Percentiles rank a stretch among this genome's conserved stretches.
Evolutionary conservation across 768 basidiomycete genomes (phyloP).

Genomic region (Xerocomus spinulosus): DNA sequence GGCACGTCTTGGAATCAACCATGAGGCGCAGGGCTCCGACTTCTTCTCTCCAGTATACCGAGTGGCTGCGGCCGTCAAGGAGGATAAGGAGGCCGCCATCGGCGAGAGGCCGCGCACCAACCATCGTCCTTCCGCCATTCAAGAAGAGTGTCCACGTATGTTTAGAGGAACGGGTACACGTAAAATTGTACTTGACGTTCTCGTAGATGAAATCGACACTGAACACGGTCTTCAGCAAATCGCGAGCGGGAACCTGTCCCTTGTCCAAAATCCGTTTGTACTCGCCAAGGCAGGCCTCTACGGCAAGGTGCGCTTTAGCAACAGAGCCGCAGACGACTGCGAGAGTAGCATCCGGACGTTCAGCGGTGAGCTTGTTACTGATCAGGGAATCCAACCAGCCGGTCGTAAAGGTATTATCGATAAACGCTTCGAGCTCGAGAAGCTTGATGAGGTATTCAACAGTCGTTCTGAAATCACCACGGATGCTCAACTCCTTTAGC

Average conservation of each 20-base stretch:
- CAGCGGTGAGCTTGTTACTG: slow-evolving; percentile 94
- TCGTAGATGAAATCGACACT: slow-evolving; percentile 98
- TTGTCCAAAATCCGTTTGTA: slow-evolving; percentile 97
- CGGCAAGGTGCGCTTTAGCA: slow-evolving; percentile 88
- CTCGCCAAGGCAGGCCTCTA: slow-evolving; percentile 84
- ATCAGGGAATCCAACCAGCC: slow-evolving; percentile 98
- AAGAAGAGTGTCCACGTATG: slow-evolving; percentile 93
- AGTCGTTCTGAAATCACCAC: slow-evolving; percentile 97
- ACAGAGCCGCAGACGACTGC: slow-evolving; percentile 97
- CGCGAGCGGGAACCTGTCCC: slow-evolving; percentile 93
- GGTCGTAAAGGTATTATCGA: slow-evolving; percentile 96
- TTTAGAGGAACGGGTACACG: slow-evolving; percentile 84
- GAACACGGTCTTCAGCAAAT: slow-evolving; percentile 95
- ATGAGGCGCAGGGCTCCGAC: slow-evolving; percentile 89
- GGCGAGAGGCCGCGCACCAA: slow-evolving; percentile 87
- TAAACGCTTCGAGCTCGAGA: slow-evolving; percentile 91
- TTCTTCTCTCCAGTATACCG: slow-evolving; percentile 97
- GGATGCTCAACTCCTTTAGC: slow-evolving; percentile 95
- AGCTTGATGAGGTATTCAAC: slow-evolving; percentile 99
- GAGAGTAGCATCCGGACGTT: slow-evolving; percentile 87
- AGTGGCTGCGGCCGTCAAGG: slow-evolving; percentile 92
- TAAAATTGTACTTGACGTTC: slow-evolving; percentile 91
- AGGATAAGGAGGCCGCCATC: slow-evolving; percentile 92
- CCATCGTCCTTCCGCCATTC: slow-evolving; percentile 89
- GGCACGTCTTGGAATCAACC: slow-evolving; percentile 96